phyloP scores from a whole-genome alignment of 2,329 filamentous ascomycete species.

The Colletotrichum chlorophyti region DNA sequence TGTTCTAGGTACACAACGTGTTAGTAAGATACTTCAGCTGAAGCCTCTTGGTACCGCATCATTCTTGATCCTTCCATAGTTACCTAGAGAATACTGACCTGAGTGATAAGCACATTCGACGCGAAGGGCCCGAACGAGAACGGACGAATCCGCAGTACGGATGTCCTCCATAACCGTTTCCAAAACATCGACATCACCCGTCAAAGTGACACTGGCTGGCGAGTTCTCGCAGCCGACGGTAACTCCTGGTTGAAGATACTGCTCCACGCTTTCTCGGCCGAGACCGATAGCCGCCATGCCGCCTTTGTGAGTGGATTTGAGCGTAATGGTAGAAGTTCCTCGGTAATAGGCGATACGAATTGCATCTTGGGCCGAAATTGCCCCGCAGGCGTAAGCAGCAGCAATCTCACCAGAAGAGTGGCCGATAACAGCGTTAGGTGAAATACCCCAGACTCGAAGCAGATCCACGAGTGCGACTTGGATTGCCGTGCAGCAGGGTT shows the following conservation, averaged over 20 bases:
- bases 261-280: constrained; percentile 36
- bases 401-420: constrained; percentile 45
- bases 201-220: constrained; percentile 37
- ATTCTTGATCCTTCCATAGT: no score
- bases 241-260: constrained; percentile 35
- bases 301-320: no score
- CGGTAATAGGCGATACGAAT: constrained; percentile 47
- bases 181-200: constrained; percentile 30
- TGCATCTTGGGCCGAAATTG: constrained; percentile 42
- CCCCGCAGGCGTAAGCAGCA: constrained; percentile 49
- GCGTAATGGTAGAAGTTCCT: no score
- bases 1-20: no score
- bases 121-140: constrained; percentile 39
- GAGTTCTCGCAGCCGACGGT: constrained; percentile 40
- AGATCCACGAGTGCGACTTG: constrained; percentile 50
- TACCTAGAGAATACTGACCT: no score
- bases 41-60: no score
- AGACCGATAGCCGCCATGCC: constrained; percentile 50
- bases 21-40: no score
- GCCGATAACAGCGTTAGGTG: constrained; percentile 47
- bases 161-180: constrained; percentile 34
- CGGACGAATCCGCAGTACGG: constrained; percentile 34
- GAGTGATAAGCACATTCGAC: no score
- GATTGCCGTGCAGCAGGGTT: constrained; percentile 39
- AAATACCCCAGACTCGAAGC: constrained; percentile 43